These are phyloP conservation scores for Ascochyta rabiei DNA, from an alignment of 2,329 filamentous ascomycete species.

Conservation along the genomic window DNA sequence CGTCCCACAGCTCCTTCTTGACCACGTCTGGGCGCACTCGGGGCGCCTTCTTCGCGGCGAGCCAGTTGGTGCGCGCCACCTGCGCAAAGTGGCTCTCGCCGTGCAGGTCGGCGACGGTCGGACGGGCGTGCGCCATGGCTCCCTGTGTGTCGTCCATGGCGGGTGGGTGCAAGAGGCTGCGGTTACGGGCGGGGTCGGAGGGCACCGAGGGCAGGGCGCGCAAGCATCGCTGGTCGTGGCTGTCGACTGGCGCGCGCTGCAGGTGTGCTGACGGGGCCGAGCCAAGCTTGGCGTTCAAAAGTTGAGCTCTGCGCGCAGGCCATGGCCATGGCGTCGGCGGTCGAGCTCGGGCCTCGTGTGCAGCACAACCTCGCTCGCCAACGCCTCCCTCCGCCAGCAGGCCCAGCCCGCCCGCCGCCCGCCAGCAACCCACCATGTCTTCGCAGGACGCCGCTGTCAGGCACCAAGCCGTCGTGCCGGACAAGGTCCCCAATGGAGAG, in stretches of 20 bases:
- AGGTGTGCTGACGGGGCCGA: conserved; percentile 2
- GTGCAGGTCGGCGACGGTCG: conserved; percentile 71
- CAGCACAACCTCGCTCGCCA: conserved; percentile 23
- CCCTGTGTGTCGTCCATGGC: conserved; percentile 8
- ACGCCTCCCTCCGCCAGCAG: background rate
- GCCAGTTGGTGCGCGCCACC: conserved; percentile 84
- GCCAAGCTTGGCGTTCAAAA: conserved; percentile 8
- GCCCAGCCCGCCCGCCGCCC: conserved; percentile 9
- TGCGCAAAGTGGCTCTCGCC: conserved; percentile 69
- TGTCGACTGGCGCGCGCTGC: conserved; percentile 27
- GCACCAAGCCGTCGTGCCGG: conserved; percentile 64
- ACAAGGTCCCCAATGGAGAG: conserved; percentile 80
- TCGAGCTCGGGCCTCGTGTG: too few relatives aligned
- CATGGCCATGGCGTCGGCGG: conserved; percentile 5
- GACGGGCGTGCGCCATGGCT: conserved; percentile 53
- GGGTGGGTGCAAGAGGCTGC: background rate
- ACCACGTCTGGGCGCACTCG: conserved; percentile 81
- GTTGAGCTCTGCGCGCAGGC: background rate
- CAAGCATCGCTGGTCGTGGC: conserved; percentile 15
- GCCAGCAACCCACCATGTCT: conserved; percentile 38
- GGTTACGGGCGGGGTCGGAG: background rate
- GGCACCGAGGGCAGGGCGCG: conserved; percentile 8
- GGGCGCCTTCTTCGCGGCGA: conserved; percentile 66
- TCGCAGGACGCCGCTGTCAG: conserved; percentile 33
- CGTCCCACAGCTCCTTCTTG: conserved; percentile 88